Conservation (phyloP, 495 filamentous ascomycete genomes). For the Neurospora sp. region DNA sequence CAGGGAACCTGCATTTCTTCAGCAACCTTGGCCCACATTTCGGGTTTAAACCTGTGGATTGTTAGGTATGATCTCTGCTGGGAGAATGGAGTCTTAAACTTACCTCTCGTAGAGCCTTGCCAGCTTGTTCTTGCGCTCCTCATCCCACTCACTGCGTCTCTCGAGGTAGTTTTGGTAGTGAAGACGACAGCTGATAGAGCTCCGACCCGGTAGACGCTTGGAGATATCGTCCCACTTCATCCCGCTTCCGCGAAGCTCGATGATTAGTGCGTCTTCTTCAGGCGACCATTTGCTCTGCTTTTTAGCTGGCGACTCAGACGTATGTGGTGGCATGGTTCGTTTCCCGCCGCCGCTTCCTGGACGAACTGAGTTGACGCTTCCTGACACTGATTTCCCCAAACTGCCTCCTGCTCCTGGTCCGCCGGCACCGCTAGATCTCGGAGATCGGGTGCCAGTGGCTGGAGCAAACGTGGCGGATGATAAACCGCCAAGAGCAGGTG, state of each 20-base stretch:
- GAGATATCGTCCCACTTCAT: slow-evolving; percentile 99
- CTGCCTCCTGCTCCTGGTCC: slow-evolving; percentile 3
- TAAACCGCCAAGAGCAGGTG: slow-evolving; percentile 8
- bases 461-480: slow-evolving; percentile 11
- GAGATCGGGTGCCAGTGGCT: slow-evolving; percentile 14
- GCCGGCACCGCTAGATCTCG: slow-evolving; percentile 7
- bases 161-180: slow-evolving; percentile 98
- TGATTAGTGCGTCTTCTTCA: slow-evolving; percentile 84
- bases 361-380: slow-evolving; percentile 3
- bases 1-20: slow-evolving; percentile 95
- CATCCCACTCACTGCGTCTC: slow-evolving; percentile 82
- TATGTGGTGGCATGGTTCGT: slow-evolving; percentile 42
- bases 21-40: slow-evolving; percentile 93
- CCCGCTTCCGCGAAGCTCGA: slow-evolving; percentile 72
- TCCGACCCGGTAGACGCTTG: slow-evolving; percentile 77
- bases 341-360: slow-evolving; percentile 19
- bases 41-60: slow-evolving; percentile 70
- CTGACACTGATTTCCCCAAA: background rate
- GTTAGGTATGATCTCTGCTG: slow-evolving; percentile 11
- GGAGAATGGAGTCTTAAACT: slow-evolving; percentile 11
- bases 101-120: slow-evolving; percentile 94
- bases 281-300: slow-evolving; percentile 94
- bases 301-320: slow-evolving; percentile 71
- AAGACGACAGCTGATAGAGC: slow-evolving; percentile 83
- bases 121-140: slow-evolving; percentile 94